Base-by-base conservation (phyloP, 2,329 filamentous ascomycete species). In the Xylaria sp. region DNA sequence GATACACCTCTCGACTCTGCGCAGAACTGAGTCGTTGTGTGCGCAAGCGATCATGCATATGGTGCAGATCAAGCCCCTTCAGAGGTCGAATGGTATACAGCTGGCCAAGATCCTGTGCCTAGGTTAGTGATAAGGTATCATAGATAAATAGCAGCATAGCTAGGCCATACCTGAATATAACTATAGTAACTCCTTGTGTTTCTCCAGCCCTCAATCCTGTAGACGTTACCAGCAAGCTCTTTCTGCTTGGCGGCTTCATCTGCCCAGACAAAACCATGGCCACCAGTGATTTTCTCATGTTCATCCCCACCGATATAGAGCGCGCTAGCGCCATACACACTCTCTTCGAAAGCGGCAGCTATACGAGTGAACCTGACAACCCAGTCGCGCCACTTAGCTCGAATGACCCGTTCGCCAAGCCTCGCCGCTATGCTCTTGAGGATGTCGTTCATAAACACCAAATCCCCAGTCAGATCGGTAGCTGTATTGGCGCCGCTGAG, bases 151-250 rank as follows among this genome's bases (percentile, higher is more conserved):
- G 5, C 14, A 33, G 37, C 5, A 11, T n/a, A 33, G 37, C 4
- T n/a, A 7, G 8, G 14, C 23, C 80, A 70, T 77, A 89, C 92
- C 81, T 96, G 92, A 67, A 98, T 94, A 74, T 92, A 98, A 69
- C 92, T 93, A 78, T 96, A 97, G 75, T 99, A 99, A 72, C 92
- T 96, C 64, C 95, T 85, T 1, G 95, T 98, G 67, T 92, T 96
- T 69, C 95, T 88, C 95, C 95, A 99, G 60, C 94, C 95, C 79
- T 99, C 95, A 65, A 99, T 96, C 60, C 95, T 86, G 60, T 92
- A 92, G 49, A 95, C 92, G 64, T 96, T 97, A 2, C 93, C 94
- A 15, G 93, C 91, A 38, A 99, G 85, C 78, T 99, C 95, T 71
- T 89, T 90, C 70, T 91, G 85, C 77, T 92, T 94, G 7, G 89